Conservation (phyloP, 257 asterid genomes). For the Salvia rosmarinus region DNA sequence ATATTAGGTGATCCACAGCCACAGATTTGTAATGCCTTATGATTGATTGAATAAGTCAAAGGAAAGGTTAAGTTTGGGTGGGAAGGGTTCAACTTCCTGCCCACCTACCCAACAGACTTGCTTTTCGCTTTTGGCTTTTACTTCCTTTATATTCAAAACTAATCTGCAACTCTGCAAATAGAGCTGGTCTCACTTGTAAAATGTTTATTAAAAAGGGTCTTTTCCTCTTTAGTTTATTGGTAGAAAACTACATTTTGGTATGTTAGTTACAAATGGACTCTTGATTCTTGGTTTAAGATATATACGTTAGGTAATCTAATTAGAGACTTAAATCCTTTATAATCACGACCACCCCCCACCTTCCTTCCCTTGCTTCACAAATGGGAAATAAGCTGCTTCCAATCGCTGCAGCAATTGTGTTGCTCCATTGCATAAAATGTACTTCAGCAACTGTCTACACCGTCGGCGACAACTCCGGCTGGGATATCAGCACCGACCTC, state of each 20-base stretch:
- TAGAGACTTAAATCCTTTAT: slow-evolving; percentile 2
- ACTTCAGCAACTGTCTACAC: slow-evolving; percentile 54
- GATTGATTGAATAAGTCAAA: slow-evolving; percentile 10
- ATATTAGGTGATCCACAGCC: too few relatives aligned
- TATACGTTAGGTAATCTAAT: slow-evolving; percentile 61
- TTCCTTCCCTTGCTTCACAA: slow-evolving; percentile 6
- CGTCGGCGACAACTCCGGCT: slow-evolving; percentile 80
- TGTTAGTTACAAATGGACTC: not conserved
- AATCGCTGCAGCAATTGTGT: slow-evolving; percentile 28
- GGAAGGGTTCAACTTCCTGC: slow-evolving; percentile 57
- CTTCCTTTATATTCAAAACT: not conserved
- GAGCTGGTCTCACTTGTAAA: not conserved
- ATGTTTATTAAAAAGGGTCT: not conserved
- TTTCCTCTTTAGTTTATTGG: not conserved
- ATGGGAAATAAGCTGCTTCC: slow-evolving; percentile 49
- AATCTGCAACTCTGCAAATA: too few relatives aligned
- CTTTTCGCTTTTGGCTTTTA: not conserved
- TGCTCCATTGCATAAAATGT: slow-evolving; percentile 39
- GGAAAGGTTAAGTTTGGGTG: slow-evolving; percentile 16
- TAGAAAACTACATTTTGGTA: not conserved
- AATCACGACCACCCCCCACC: not conserved
- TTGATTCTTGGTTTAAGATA: not conserved
- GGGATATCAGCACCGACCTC: slow-evolving; percentile 89
- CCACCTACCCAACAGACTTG: slow-evolving; percentile 46
- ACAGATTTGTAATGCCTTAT: too few relatives aligned